Evolutionary conservation across 2,329 filamentous ascomycete species (phyloP).

Genomic region (Aspergillus nomiae): DNA sequence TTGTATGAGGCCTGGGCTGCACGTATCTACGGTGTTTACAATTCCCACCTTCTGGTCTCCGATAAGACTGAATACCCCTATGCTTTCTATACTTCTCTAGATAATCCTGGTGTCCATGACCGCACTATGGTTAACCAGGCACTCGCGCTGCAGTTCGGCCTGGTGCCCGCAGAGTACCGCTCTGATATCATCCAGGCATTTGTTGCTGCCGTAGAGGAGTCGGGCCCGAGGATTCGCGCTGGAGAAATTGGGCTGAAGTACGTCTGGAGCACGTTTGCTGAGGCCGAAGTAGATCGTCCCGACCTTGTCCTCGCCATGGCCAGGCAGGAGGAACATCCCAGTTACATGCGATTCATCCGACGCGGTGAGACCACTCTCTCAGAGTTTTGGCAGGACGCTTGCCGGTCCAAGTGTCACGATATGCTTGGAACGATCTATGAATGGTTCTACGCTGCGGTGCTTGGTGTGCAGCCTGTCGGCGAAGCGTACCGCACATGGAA

Average conservation of each 20-base stretch:
- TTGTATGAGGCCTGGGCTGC: slow-evolving; percentile 21
- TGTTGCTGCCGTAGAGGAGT: slow-evolving; percentile 17
- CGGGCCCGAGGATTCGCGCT: slow-evolving; percentile 21
- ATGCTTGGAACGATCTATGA: slow-evolving; percentile 54
- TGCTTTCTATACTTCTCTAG: slow-evolving; percentile 25
- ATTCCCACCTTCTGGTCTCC: slow-evolving; percentile 23
- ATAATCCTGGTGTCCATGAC: slow-evolving; percentile 20
- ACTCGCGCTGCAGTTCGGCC: slow-evolving; percentile 24
- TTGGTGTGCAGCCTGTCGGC: slow-evolving; percentile 40
- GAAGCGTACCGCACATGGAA: slow-evolving; percentile 46
- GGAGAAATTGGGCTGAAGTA: slow-evolving; percentile 27
- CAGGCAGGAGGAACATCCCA: slow-evolving; percentile 51
- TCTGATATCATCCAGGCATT: slow-evolving; percentile 23
- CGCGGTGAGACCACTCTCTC: slow-evolving; percentile 68
- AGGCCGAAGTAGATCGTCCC: slow-evolving; percentile 19
- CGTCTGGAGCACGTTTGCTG: slow-evolving; percentile 25
- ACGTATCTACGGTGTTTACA: slow-evolving; percentile 22
- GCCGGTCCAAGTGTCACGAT: slow-evolving; percentile 68
- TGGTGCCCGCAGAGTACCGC: slow-evolving; percentile 18
- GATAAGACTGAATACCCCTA: slow-evolving; percentile 18
- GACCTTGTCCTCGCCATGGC: slow-evolving; percentile 38
- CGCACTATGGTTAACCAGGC: slow-evolving; percentile 24
- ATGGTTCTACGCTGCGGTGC: slow-evolving; percentile 49
- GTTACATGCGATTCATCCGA: slow-evolving; percentile 52
- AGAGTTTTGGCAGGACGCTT: slow-evolving; percentile 78